Base-by-base conservation (phyloP, 2,329 filamentous ascomycete genomes). In the Penicillium sclerotigenum region DNA sequence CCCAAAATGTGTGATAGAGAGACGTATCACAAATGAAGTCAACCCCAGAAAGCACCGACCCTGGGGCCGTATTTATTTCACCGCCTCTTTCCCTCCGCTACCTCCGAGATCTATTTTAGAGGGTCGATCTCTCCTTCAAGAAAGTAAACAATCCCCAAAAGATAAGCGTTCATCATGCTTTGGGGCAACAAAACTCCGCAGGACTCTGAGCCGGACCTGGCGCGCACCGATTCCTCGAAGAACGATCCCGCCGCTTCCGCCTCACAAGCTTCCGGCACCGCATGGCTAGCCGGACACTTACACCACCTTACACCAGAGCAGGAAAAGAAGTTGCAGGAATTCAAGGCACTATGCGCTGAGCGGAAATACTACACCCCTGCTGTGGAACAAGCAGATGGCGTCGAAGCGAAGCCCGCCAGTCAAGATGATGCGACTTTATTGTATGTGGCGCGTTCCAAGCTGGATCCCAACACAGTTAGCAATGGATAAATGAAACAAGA, bases 241-340 rank as follows among this genome's bases (percentile, higher is more conserved):
- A 74, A 74, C 61, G 72, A 74, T 59, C 61, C 68, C 45, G 62
- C 64, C 47, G 72, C 69, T 14, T 73, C 72, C 22, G 72, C 72
- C 24, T 66, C 65, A 41, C 70, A 72, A 53, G 72, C 72, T 16
- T 62, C 71, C 7, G 69, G 72, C 22, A 71, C 68, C 11, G 72
- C 64, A 34, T 75, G 72, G 72, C 63, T 75, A 36, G 69, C 69
- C 10, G 91, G 90, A n/a, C 91, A 96, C 71, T 78, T 93, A 43
- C 87, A 90, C 47, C 87, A 93, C 73, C 80, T 97, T 58, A 89
- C 79, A 26, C 77, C 81, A 20, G 79, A 83, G 48, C 89, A 97
- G 76, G 81, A 86, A 63, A 75, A 80, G 29, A 84, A 87, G 18
- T 80, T 97, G 48, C 73, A 76, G 24, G 80, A 83, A 40, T 96